Base-by-base conservation (phyloP, 768 basidiomycete genomes). In the Suillus sp. region DNA sequence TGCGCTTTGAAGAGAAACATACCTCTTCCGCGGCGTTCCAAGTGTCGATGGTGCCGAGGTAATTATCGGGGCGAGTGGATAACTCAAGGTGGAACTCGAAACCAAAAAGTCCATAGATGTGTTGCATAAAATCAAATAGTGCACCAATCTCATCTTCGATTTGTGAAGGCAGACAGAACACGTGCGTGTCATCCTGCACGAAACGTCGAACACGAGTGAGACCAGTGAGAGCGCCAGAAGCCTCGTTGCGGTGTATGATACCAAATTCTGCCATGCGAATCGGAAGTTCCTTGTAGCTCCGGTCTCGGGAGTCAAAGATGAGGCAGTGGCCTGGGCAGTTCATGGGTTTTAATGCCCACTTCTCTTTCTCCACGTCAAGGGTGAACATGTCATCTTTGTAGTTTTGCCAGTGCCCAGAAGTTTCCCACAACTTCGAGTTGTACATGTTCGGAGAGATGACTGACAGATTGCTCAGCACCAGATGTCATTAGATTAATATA, bases 191-290 rank as follows among this genome's bases (percentile, higher is more conserved):
- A 72, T 99, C 97, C 78, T 99, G 97, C 61, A 94, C 90, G 78
- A 99, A 99, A 51, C 97, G 82, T 62, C 97, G 83, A 50, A 99
- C 97, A 64, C 97, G 86, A 18, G 95, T 96, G 69, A 99, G 77
- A 10, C 97, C 97, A 16, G 92, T 93, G 67, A 99, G 77, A 5
- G 96, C 95, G 35, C 97, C 97, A 42, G 89, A 92, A 1, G 97
- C 96, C 75, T 99, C 97, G 70, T 99, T 99, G 63, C 96, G 83
- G 76, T 99, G 97, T 59, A 99, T 83, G 67, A 99, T 93, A 68
- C 97, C 97, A 71, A 99, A 99, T 73, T 99, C 97, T 6, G 96
- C 96, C 91, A 98, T 95, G 32, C 97, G 89, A 67, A 99, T 89
- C 9, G 97, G 97, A 16, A 99, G 83, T 76, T 99, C 97, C 74